A percentile compares a stretch with the other conserved stretches of the same genome.
phyloP scores from a whole-genome alignment of 768 basidiomycete species.

The Lactarius hatsudake region DNA sequence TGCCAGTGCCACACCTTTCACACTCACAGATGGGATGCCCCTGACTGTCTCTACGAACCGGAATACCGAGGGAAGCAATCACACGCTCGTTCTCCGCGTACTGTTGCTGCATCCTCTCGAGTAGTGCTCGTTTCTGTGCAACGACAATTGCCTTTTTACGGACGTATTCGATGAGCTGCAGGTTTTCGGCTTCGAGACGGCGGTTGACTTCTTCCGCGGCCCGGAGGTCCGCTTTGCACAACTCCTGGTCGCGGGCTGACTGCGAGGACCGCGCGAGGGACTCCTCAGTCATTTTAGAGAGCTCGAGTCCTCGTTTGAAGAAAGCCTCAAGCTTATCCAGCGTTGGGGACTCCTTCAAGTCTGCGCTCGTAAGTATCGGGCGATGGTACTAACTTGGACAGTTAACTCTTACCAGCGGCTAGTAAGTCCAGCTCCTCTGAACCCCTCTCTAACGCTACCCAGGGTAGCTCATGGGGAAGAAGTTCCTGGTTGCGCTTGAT shows the following conservation, averaged over 20 bases:
- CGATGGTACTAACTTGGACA: background rate
- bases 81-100: constrained; percentile 1
- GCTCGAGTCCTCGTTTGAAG: background rate
- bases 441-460: background rate
- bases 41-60: background rate
- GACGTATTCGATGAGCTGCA: background rate
- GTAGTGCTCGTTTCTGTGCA: background rate
- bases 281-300: background rate
- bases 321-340: background rate
- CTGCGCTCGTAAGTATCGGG: background rate
- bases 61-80: background rate
- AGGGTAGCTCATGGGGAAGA: background rate
- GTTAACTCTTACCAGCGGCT: background rate
- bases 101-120: constrained; percentile 10
- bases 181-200: background rate
- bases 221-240: constrained; percentile 4
- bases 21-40: no score
- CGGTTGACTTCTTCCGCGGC: background rate
- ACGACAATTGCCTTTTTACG: background rate
- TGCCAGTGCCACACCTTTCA: background rate
- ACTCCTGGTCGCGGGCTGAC: background rate
- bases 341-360: constrained; percentile 2
- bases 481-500: background rate
- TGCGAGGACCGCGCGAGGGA: background rate
- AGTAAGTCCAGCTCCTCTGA: constrained; percentile 3